Percentiles rank a stretch among this genome's conserved stretches.
Conservation (phyloP, 2,329 filamentous ascomycete species). For the Microsporum ferrugineum region DNA sequence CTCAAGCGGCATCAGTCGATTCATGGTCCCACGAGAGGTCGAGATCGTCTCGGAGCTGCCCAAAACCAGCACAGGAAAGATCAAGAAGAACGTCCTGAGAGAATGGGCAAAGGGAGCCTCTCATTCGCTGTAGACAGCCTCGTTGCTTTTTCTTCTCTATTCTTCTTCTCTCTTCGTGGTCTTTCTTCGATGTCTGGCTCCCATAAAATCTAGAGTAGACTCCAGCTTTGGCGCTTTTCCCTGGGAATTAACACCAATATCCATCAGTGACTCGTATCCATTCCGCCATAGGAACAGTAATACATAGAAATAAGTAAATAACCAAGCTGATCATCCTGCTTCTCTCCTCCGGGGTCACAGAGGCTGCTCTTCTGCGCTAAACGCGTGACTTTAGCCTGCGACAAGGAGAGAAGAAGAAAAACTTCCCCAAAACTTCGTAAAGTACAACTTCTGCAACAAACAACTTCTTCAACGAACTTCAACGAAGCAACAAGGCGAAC, state of each 20-base stretch:
- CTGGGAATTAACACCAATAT: no score
- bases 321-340: no score
- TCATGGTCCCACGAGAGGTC: constrained; percentile 67
- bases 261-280: no score
- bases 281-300: no score
- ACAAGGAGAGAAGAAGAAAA: no score
- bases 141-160: not conserved
- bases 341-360: no score
- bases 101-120: constrained; percentile 61
- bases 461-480: not conserved
- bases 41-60: constrained; percentile 79
- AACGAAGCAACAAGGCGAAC: not conserved
- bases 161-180: not conserved
- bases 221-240: no score
- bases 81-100: constrained; percentile 85
- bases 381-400: no score
- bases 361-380: no score
- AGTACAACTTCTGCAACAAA: no score
- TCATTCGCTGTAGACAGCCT: not conserved
- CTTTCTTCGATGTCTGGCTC: not conserved
- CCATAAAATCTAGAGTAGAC: not conserved
- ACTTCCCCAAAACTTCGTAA: no score
- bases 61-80: constrained; percentile 94
- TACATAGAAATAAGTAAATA: no score
- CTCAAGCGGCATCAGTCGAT: constrained; percentile 69